Base-by-base conservation (phyloP, 441 rosid species). In the Eugenia klotzschiana region DNA sequence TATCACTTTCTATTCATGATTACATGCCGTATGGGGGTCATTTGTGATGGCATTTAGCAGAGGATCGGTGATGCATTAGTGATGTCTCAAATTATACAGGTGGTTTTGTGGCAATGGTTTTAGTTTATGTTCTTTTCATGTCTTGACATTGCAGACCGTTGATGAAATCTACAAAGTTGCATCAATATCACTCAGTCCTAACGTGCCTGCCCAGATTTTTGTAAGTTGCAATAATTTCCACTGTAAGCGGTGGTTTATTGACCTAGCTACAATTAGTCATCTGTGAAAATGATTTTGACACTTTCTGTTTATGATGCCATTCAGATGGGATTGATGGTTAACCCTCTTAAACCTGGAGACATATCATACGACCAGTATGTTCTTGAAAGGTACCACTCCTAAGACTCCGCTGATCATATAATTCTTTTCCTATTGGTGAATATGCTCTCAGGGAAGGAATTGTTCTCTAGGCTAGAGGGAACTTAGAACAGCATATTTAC, bases 251-350 rank as follows among this genome's bases (percentile, higher is more conserved):
- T 69, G n/a, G 4, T 33, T 37, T 69, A 37, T 64, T 69, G 77
- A 9, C 46, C 25, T 33, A 69, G 77, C 46, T 69, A 37, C 77
- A 69, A 33, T n/a, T 33, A 26, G 60, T 83, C 79, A 50, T 60
- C n/a, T 80, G 26, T 56, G 84, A 25, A 23, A 80, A 50, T 83
- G 37, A 27, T 20, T 37, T 74, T 41, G 43, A 60, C 64, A 3
- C 80, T 64, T 41, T 12, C 33, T 85, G 22, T 53, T 25, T 74
- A 3, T 69, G 79, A 83, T 57, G 87, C 86, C 50, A 77, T 84
- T 73, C 89, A 95, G 98, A 94, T 96, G 99, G 99, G 98, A 33
- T 60, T 96, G 89, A 96, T 96, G 99, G 96, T 96, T 85, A 92
- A 91, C 89, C 99, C 99, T 27, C 99, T 88, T 64, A 93, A 93